Percentiles rank a stretch among this genome's conserved stretches.
These are phyloP conservation scores for Discostella pseudostelligera DNA, from an alignment of 108 stramenopile species.

Conservation along the genomic window DNA sequence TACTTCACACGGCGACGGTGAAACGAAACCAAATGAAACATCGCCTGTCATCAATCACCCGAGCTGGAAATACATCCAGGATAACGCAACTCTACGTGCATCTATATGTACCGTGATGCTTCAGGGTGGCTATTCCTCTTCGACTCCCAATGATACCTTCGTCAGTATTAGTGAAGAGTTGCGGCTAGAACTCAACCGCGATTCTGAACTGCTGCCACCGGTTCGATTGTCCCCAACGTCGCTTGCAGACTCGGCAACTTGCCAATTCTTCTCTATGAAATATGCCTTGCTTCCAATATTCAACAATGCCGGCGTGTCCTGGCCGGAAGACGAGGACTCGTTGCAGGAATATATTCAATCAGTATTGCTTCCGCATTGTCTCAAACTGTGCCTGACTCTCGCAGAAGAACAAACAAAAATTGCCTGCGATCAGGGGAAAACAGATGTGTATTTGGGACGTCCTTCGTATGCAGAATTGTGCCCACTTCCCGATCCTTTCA, in stretches of 20 bases:
- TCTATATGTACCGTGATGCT: constrained; percentile 55
- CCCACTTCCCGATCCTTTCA: constrained; percentile 74
- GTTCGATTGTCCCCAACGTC: constrained; percentile 9
- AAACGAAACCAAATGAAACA: neutral
- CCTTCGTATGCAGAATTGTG: constrained; percentile 19
- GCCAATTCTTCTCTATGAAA: constrained; percentile 26
- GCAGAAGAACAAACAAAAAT: constrained; percentile 32
- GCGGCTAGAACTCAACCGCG: constrained; percentile 21
- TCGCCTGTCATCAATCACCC: neutral
- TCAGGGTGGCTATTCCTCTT: constrained; percentile 54
- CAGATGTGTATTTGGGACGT: constrained; percentile 29
- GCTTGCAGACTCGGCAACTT: constrained; percentile 3
- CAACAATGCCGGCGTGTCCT: constrained; percentile 16
- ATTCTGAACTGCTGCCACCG: constrained; percentile 7
- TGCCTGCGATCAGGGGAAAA: constrained; percentile 24
- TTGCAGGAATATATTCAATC: constrained; percentile 52
- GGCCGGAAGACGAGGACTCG: constrained; percentile 32
- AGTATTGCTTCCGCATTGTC: constrained; percentile 75
- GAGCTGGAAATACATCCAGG: constrained; percentile 42
- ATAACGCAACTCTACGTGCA: constrained; percentile 55
- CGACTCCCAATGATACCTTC: constrained; percentile 11
- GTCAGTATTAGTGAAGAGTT: constrained; percentile 22
- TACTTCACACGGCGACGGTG: constrained; percentile 1
- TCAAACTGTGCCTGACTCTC: constrained; percentile 58
- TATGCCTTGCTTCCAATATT: constrained; percentile 23